Base-by-base conservation (phyloP, 1,284 basidiomycete genomes). In the Taiwanofungus camphoratus region DNA sequence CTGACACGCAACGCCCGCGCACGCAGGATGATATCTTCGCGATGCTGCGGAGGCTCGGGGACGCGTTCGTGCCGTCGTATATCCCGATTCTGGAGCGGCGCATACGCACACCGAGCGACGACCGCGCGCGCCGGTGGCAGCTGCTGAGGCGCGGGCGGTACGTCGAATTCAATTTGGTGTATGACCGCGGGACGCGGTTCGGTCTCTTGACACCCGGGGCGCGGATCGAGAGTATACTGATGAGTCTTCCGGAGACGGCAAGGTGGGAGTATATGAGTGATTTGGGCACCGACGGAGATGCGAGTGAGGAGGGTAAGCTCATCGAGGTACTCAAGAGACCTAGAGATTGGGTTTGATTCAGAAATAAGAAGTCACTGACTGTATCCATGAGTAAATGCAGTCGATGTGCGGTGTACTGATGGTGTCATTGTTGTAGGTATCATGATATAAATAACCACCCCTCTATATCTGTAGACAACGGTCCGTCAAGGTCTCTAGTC, bases 181-280 rank as follows among this genome's bases (percentile, higher is more conserved):
- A 89, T 58, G 93, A 96, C 61, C 72, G 85, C 15, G 87, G 87
- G 9, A 90, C 87, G 16, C 87, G 84, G 65, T 95, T 96, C 57
- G 93, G 93, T 8, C 67, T 97, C 49, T 82, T 81, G 69, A 92
- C 92, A 1, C 93, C 92, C 13, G 91, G 90, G 4, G 92, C 92
- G 18, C 73, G 93, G 49, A 85, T 95, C 18, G 94, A 97, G 72
- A 92, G 88, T 60, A 93, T 96, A 46, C 65, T 95, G 46, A 93
- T 94, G 88, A 91, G 85, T 60, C 61, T 97, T 45, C 94, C 93
- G 0, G 86, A 94, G 67, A 85, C 80, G 1, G 91, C 89, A 22
- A 74, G 92, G 49, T 97, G 93, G 93, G 93, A 97, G 67, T 97
- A 96, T 64, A 86, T 87, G 81, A 78, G 77, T 20, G 85, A 91